These are phyloP conservation scores for Colletotrichum lini DNA, from an alignment of 2,329 filamentous ascomycete species.

Conservation along the genomic window DNA sequence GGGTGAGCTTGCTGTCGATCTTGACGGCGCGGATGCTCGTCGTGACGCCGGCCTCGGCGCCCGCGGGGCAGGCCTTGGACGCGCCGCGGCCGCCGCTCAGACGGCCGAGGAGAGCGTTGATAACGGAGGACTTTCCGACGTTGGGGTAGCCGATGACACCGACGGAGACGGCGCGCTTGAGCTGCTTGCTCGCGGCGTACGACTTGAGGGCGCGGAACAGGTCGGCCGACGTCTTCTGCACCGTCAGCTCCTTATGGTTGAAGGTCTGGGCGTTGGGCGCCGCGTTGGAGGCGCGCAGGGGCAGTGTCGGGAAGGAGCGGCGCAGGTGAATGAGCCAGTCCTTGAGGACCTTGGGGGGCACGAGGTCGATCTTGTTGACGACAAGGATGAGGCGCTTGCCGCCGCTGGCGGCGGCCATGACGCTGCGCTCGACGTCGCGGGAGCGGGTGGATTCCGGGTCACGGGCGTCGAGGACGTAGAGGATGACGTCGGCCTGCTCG, in stretches of 20 bases:
- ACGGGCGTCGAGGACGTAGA: slow-evolving; percentile 93
- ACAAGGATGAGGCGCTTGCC: slow-evolving; percentile 92
- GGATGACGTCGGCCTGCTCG: slow-evolving; percentile 88
- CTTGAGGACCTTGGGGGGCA: slow-evolving; percentile 85
- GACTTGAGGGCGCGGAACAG: slow-evolving; percentile 93
- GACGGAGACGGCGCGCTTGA: slow-evolving; percentile 91
- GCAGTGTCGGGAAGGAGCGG: slow-evolving; percentile 91
- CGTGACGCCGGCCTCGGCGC: slow-evolving; percentile 93
- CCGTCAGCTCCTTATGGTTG: slow-evolving; percentile 90
- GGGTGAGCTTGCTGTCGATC: slow-evolving; percentile 92
- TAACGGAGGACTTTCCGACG: slow-evolving; percentile 96
- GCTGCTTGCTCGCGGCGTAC: slow-evolving; percentile 84
- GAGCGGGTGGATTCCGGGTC: slow-evolving; percentile 93
- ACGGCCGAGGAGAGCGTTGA: slow-evolving; percentile 89
- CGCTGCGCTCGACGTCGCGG: slow-evolving; percentile 88
- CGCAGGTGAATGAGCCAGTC: slow-evolving; percentile 88
- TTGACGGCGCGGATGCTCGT: slow-evolving; percentile 92
- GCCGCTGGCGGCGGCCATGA: slow-evolving; percentile 88
- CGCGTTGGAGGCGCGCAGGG: slow-evolving; percentile 85
- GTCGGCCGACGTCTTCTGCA: slow-evolving; percentile 86
- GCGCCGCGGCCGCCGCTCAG: slow-evolving; percentile 76
- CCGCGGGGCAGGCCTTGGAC: slow-evolving; percentile 82
- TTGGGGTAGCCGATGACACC: slow-evolving; percentile 97
- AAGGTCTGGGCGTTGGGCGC: slow-evolving; percentile 91
- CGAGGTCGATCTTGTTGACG: slow-evolving; percentile 95